Evolutionary conservation across 75 land plant genomes (phyloP).

Genomic region (Isoetes taiwanensis): DNA sequence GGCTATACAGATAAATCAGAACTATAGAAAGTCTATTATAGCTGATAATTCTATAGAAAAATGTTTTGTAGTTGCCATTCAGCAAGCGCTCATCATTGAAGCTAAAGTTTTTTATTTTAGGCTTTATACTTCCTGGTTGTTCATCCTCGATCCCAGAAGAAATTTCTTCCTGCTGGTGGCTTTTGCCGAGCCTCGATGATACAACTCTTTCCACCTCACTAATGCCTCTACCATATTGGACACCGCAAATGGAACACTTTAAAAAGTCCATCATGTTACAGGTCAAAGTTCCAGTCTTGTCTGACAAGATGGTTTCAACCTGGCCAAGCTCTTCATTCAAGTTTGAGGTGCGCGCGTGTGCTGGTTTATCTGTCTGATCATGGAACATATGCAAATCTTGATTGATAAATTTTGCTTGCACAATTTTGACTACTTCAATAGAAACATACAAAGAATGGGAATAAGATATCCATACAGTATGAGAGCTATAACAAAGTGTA

Average conservation of each 20-base stretch:
- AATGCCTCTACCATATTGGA: conserved; percentile 40
- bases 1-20: no score
- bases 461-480: conserved; percentile 78
- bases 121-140: neutral
- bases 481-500: conserved; percentile 48
- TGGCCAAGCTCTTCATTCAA: conserved; percentile 77
- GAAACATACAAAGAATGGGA: conserved; percentile 84
- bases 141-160: neutral
- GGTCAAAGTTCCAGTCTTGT: conserved; percentile 63
- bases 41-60: no score
- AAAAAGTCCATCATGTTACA: conserved; percentile 63
- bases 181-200: neutral
- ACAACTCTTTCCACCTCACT: conserved; percentile 59
- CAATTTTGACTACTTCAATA: conserved; percentile 72
- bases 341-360: conserved; percentile 55
- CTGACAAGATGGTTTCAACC: conserved; percentile 54
- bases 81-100: conserved; percentile 42
- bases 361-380: conserved; percentile 35
- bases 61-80: conserved; percentile 38
- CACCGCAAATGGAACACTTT: conserved; percentile 63
- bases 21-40: no score
- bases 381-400: conserved; percentile 62
- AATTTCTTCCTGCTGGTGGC: neutral
- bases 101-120: conserved; percentile 43
- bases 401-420: conserved; percentile 62